Evolutionary conservation across 2,329 filamentous ascomycete species (phyloP), one percentile per base, ranked within the genome.

Genomic region (Nothopassalora personata): DNA sequence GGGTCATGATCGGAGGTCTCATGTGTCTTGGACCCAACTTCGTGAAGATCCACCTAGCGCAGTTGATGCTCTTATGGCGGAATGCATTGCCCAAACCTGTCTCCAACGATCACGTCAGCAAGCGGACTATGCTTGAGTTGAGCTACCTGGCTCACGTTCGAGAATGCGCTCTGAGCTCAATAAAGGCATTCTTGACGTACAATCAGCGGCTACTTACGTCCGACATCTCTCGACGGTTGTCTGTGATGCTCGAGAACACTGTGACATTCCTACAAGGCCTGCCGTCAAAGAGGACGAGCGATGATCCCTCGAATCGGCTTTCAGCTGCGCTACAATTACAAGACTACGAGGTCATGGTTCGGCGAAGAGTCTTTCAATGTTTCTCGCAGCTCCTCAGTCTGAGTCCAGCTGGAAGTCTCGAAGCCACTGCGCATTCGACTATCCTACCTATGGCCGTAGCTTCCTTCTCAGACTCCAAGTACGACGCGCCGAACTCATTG

Each of bases 1-100:
- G 94, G 93, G 95, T 96, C 51, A 79, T 99, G 58, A 96, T 99
- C 50, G 94, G 95, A 39, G 94, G 95, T 0, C 78, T 99, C 56
- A 97, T 97, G 93, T 91, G 92, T 0, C 82, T 99, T 0, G 94
- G 94, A 0, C 93, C 94, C 4, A 97, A 96, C 73, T 99, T 99
- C 73, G 93, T 97, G 74, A 99, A 99, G 76, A 97, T 97, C 27
- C 94, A 99, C 74, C 82, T 99, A 7, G 93, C 92, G 2, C 94
- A 99, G 71, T 81, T 99, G 23, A 85, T 99, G 57, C 79, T 99
- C 8, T 79, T 99, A 6, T 99, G 94, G 94, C 96, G 96, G 75
- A 99, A 97, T 73, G 93, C 94, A 0, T 81, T 99, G 10, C 93
- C 95, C 0, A 96, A 95, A 70, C 93, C 95, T 5, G 76, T 97